A percentile compares a stretch with the other conserved stretches of the same genome.
Conservation (phyloP, 805 yeast genomes). For the Barnettozyma salicaria region DNA sequence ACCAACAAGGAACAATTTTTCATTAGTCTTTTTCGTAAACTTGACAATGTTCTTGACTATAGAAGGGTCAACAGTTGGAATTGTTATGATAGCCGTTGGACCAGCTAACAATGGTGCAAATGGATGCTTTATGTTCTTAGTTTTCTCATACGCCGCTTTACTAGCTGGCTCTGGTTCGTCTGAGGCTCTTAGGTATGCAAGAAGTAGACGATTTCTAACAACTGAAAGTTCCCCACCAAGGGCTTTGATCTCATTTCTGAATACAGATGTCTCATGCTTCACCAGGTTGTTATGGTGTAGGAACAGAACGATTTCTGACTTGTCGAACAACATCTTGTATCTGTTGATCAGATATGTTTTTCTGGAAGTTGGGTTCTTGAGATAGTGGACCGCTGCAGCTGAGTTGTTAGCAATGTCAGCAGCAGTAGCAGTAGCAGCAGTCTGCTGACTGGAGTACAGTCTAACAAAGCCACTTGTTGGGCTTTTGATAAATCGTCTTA, state of each 20-base stretch:
- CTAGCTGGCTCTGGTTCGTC: conserved; percentile 70
- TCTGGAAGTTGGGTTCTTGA: conserved; percentile 64
- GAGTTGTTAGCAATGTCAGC: too few species aligned
- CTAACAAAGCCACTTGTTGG: too few species aligned
- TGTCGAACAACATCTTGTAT: conserved; percentile 65
- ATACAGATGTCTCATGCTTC: conserved; percentile 57
- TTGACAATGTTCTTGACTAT: conserved; percentile 57
- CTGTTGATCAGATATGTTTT: conserved; percentile 82
- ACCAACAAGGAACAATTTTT: conserved; percentile 75
- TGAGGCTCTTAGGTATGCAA: conserved; percentile 69
- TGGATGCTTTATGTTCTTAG: conserved; percentile 53
- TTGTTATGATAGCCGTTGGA: conserved; percentile 75
- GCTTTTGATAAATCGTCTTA: too few species aligned
- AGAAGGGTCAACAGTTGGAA: conserved; percentile 65
- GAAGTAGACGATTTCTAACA: conserved; percentile 63
- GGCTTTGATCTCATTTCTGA: conserved; percentile 55
- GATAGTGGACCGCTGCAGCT: conserved; percentile 22
- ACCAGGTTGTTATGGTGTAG: conserved; percentile 80
- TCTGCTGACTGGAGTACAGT: conserved; percentile 15
- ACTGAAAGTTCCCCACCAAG: conserved; percentile 68
- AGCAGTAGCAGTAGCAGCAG: conserved; percentile 1
- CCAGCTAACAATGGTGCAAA: conserved; percentile 66
- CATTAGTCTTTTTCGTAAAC: conserved; percentile 56
- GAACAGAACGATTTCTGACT: conserved; percentile 64
- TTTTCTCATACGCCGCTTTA: conserved; percentile 39